Percentiles rank a stretch among this genome's conserved stretches.
Conservation (phyloP, 1,139 yeast genomes). For the Lodderomyces parapsilosis region DNA sequence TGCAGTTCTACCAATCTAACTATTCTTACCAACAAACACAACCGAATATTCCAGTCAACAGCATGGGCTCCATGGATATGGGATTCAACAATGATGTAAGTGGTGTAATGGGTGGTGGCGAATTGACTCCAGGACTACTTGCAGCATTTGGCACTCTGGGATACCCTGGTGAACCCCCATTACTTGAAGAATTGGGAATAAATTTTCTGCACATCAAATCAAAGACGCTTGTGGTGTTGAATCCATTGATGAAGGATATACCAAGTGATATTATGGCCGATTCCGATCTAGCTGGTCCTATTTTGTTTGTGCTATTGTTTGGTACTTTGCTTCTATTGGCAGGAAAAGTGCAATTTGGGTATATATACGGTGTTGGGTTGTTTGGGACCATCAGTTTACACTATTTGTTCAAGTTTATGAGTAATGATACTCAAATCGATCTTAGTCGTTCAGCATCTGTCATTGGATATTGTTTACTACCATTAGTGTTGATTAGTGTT, state of each 20-base stretch:
- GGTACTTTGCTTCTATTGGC: conserved; percentile 81
- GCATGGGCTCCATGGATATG: conserved; percentile 40
- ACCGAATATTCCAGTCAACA: conserved; percentile 7
- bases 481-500: conserved; percentile 78
- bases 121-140: conserved; percentile 71
- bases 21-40: conserved; percentile 33
- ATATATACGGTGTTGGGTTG: conserved; percentile 92
- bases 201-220: conserved; percentile 84
- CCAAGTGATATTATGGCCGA: conserved; percentile 82
- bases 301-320: conserved; percentile 81
- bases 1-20: conserved; percentile 48
- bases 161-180: conserved; percentile 90
- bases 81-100: conserved; percentile 43
- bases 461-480: conserved; percentile 89
- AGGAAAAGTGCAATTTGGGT: conserved; percentile 96
- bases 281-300: conserved; percentile 94
- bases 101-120: conserved; percentile 51
- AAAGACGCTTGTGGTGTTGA: conserved; percentile 84
- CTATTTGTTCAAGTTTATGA: conserved; percentile 83
- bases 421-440: conserved; percentile 56
- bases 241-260: conserved; percentile 62
- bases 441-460: conserved; percentile 83
- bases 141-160: conserved; percentile 96
- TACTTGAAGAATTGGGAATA: conserved; percentile 89
- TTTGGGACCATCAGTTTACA: conserved; percentile 88